These are phyloP conservation scores for Pascua guehoae DNA, from an alignment of 1,284 basidiomycete species.

Conservation along the genomic window DNA sequence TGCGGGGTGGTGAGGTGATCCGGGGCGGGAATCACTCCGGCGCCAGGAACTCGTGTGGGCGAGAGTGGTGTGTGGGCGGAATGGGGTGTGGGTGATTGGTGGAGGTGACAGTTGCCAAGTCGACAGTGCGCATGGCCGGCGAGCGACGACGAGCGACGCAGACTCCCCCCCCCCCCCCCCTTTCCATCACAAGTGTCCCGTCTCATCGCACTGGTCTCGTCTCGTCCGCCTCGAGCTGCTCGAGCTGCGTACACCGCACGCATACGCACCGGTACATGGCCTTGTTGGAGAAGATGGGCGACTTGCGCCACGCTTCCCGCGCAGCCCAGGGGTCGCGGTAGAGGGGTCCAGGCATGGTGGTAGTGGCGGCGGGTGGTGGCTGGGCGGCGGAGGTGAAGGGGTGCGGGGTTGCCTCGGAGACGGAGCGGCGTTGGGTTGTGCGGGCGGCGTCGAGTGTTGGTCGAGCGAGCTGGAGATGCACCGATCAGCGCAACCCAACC, in stretches of 20 bases:
- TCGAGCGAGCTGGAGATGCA: too few species aligned
- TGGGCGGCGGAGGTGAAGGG: not conserved
- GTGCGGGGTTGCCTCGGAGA: not conserved
- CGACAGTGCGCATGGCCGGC: not conserved
- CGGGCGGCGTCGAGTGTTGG: not conserved
- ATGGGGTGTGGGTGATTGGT: not conserved
- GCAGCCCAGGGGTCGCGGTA: slow-evolving; percentile 94
- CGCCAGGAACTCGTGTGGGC: not conserved
- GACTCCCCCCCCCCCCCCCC: not conserved
- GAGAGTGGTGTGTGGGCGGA: not conserved
- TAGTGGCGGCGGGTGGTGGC: slow-evolving; percentile 2
- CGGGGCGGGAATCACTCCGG: too few species aligned
- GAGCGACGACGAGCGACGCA: not conserved
- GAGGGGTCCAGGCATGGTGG: slow-evolving; percentile 55
- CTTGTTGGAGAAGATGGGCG: slow-evolving; percentile 76
- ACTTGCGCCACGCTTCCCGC: slow-evolving; percentile 87
- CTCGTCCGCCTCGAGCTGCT: too few species aligned
- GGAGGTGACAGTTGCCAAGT: not conserved
- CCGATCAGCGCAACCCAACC: too few species aligned
- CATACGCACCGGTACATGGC: slow-evolving; percentile 62
- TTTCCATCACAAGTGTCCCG: not conserved
- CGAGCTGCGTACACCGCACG: too few species aligned
- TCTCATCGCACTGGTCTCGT: not conserved
- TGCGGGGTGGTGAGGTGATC: not conserved
- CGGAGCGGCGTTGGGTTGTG: not conserved